A percentile compares a stretch with the other conserved stretches of the same genome.
Conservation (phyloP, 257 asterid genomes). For the Ehretia macrophylla region DNA sequence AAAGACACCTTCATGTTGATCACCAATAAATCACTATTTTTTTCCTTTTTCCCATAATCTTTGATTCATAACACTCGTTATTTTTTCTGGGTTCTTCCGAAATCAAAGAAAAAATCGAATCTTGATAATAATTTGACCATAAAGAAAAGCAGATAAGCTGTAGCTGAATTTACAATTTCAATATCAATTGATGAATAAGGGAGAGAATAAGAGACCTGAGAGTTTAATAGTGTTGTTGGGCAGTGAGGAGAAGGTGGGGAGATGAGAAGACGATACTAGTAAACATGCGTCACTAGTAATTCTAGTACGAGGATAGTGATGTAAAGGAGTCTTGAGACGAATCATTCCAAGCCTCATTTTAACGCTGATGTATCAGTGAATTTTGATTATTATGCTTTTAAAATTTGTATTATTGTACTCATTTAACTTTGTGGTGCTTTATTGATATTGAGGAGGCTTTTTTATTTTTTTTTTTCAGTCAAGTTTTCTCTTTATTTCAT, state of each 20-base stretch:
- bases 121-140: not conserved
- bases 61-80: not conserved
- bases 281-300: no score
- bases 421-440: no score
- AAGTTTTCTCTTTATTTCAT: no score
- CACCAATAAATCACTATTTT: no score
- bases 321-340: not conserved
- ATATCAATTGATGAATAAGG: not conserved
- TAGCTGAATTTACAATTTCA: not conserved
- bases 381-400: no score
- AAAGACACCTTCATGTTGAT: no score
- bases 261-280: no score
- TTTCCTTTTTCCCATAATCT: not conserved
- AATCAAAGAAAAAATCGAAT: not conserved
- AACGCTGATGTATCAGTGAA: not conserved
- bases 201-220: constrained; percentile 14
- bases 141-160: not conserved
- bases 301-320: not conserved
- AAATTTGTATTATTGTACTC: no score
- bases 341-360: not conserved
- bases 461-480: no score
- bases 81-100: not conserved
- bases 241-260: constrained; percentile 5
- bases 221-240: not conserved
- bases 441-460: no score